Percentiles rank a stretch among this genome's conserved stretches.
These are phyloP conservation scores for Multifurca ochricompacta DNA, from an alignment of 768 basidiomycete species.

Conservation along the genomic window DNA sequence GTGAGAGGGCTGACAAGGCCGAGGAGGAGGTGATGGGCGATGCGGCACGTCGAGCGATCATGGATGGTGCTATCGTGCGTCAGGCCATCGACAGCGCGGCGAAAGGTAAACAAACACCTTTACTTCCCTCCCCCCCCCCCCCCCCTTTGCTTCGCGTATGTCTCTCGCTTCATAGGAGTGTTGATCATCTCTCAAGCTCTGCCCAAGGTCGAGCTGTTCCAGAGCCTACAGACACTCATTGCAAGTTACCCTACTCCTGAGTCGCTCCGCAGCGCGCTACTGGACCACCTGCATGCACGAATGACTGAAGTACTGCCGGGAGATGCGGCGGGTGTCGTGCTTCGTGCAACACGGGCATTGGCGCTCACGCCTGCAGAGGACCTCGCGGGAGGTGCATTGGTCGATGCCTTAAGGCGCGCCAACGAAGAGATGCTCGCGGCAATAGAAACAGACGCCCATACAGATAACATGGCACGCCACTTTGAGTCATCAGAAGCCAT, in stretches of 20 bases:
- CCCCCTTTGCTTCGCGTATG: neutral
- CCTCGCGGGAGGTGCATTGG: constrained; percentile 42
- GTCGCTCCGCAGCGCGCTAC: constrained; percentile 33
- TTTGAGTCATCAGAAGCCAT: constrained; percentile 26
- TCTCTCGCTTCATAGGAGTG: neutral
- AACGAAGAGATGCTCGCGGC: constrained; percentile 43
- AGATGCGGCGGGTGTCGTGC: constrained; percentile 32
- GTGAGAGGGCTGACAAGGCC: constrained; percentile 27
- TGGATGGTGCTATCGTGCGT: constrained; percentile 74
- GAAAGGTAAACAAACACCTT: constrained; percentile 43
- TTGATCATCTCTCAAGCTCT: too few relatives aligned
- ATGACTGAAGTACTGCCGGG: constrained; percentile 32
- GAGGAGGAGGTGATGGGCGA: constrained; percentile 41
- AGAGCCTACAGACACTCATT: constrained; percentile 36
- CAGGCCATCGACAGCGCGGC: constrained; percentile 69
- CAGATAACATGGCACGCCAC: neutral
- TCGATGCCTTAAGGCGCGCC: constrained; percentile 44
- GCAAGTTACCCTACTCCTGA: constrained; percentile 36
- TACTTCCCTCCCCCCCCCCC: neutral
- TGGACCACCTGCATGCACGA: constrained; percentile 38
- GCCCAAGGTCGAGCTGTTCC: constrained; percentile 36
- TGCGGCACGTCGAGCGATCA: constrained; percentile 55
- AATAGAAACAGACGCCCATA: constrained; percentile 13
- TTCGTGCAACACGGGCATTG: constrained; percentile 33
- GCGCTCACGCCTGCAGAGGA: constrained; percentile 21